Evolutionary conservation across 129 eudicot species (phyloP).

Genomic region (sunflower (Helianthus annuus)): HanXRQr2.0-SUNRISE NC_035434.2:7225185-7225684

Average conservation of each 20-base stretch:
- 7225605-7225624: no score
- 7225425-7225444: constrained; percentile 97
- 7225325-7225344: constrained; percentile 88
- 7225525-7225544: constrained; percentile 5
- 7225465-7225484: constrained; percentile 88
- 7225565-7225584: neutral
- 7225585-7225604: no score
- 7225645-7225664: no score
- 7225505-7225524: constrained; percentile 16
- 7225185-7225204: no score
- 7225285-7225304: constrained; percentile 54
- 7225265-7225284: constrained; percentile 4
- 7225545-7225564: constrained; percentile 1
- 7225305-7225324: constrained; percentile 45
- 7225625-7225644: no score
- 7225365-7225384: constrained; percentile 71
- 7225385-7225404: constrained; percentile 79
- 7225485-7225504: neutral
- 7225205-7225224: no score
- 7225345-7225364: constrained; percentile 75
- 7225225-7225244: no score
- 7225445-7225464: constrained; percentile 90
- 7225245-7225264: neutral
- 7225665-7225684: no score
- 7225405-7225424: constrained; percentile 93